These are phyloP conservation scores for Starmerella sirachaensis DNA, from an alignment of 805 yeast genomes.

Conservation along the genomic window DNA sequence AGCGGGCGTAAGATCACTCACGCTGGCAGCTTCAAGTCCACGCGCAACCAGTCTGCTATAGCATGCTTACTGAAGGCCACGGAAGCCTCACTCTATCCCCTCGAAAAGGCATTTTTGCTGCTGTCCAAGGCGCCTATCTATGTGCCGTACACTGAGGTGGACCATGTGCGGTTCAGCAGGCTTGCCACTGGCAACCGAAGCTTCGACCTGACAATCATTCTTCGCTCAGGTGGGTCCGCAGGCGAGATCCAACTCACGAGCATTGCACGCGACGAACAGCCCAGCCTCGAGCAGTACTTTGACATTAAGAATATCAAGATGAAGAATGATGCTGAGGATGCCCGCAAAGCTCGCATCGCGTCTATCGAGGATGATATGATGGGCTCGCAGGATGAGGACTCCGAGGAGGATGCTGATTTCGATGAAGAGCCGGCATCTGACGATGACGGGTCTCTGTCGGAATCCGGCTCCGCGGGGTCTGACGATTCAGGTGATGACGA, in stretches of 20 bases:
- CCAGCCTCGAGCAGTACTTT: constrained; percentile 60
- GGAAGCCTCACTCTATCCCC: constrained; percentile 87
- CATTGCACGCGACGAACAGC: constrained; percentile 82
- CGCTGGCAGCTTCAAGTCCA: constrained; percentile 71
- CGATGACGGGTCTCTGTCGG: constrained; percentile 49
- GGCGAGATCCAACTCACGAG: constrained; percentile 77
- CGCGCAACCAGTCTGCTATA: constrained; percentile 71
- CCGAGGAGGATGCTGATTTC: constrained; percentile 67
- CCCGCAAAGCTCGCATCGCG: constrained; percentile 65
- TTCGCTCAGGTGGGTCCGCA: constrained; percentile 39
- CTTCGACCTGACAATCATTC: constrained; percentile 73
- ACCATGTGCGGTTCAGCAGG: constrained; percentile 70
- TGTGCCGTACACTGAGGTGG: constrained; percentile 74
- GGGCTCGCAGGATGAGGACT: constrained; percentile 36
- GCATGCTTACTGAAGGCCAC: constrained; percentile 88
- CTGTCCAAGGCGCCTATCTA: constrained; percentile 89
- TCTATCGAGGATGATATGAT: constrained; percentile 52
- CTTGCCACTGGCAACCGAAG: constrained; percentile 66
- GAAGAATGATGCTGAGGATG: constrained; percentile 80
- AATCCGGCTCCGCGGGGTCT: constrained; percentile 6
- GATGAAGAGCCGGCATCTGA: constrained; percentile 52
- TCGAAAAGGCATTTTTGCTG: constrained; percentile 81
- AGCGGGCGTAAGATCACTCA: constrained; percentile 74
- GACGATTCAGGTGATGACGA: constrained; percentile 5
- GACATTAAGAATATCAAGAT: constrained; percentile 66